These are phyloP conservation scores for Phlyctochytrium bullatum DNA, from an alignment of 192 early-diverging fungal species.

Conservation along the genomic window DNA sequence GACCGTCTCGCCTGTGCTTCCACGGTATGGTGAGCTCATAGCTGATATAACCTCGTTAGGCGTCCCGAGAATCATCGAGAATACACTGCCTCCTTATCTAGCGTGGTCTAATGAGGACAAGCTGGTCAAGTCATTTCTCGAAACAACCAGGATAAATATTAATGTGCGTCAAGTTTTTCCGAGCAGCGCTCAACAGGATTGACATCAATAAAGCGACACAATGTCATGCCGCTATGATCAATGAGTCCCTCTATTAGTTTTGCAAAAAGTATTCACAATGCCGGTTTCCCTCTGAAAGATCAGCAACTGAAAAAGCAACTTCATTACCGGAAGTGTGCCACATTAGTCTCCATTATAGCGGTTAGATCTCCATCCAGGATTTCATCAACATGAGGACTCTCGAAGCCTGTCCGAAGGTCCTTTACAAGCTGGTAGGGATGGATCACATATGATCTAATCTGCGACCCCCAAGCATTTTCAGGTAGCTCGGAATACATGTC, in stretches of 20 bases:
- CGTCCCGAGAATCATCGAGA: conserved; percentile 76
- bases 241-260: too few relatives aligned
- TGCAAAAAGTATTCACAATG: too few relatives aligned
- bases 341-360: neutral
- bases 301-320: too few relatives aligned
- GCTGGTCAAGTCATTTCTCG: conserved; percentile 62
- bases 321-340: neutral
- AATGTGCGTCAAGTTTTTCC: conserved; percentile 88
- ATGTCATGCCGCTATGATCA: too few relatives aligned
- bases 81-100: conserved; percentile 68
- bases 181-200: too few relatives aligned
- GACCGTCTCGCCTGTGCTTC: conserved; percentile 68
- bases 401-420: conserved; percentile 50
- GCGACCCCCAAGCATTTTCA: conserved; percentile 56
- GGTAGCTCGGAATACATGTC: conserved; percentile 30
- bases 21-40: conserved; percentile 60
- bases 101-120: conserved; percentile 31
- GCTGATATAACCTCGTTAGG: conserved; percentile 32
- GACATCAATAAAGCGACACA: too few relatives aligned
- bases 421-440: conserved; percentile 66
- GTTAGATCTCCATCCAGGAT: conserved; percentile 54
- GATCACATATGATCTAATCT: conserved; percentile 59
- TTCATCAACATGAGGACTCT: conserved; percentile 41
- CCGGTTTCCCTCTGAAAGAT: too few relatives aligned
- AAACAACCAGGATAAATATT: conserved; percentile 76